These are phyloP conservation scores for Friedmanniomyces endolithicus DNA, from an alignment of 495 filamentous ascomycete species.

Conservation along the genomic window DNA sequence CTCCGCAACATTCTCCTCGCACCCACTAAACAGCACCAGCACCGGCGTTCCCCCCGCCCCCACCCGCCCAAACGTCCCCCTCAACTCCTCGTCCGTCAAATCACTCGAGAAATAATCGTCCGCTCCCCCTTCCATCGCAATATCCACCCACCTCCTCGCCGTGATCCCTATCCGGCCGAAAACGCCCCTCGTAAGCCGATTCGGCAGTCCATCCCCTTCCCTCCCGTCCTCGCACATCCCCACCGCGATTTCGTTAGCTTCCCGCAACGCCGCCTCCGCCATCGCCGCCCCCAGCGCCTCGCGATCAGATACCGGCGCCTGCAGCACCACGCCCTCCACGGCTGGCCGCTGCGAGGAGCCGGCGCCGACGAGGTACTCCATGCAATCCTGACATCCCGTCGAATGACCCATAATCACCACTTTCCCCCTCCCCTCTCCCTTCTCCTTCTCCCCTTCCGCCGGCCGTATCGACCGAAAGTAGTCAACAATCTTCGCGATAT, in stretches of 20 bases:
- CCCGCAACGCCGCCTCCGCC: constrained; percentile 35
- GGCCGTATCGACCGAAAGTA: constrained; percentile 44
- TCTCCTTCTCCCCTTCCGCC: too few relatives aligned
- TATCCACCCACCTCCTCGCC: constrained; percentile 54
- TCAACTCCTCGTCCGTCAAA: constrained; percentile 46
- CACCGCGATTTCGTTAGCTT: constrained; percentile 42
- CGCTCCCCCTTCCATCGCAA: constrained; percentile 51
- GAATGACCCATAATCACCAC: constrained; percentile 84
- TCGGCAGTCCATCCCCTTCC: constrained; percentile 46
- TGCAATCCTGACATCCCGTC: constrained; percentile 75
- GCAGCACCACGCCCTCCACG: constrained; percentile 65
- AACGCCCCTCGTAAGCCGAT: constrained; percentile 33
- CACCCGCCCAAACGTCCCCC: constrained; percentile 52
- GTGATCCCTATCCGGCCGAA: constrained; percentile 48
- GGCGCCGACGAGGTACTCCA: constrained; percentile 50
- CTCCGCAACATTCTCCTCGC: constrained; percentile 58
- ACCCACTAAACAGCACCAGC: constrained; percentile 54
- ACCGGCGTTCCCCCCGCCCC: constrained; percentile 41
- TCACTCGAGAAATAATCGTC: constrained; percentile 89
- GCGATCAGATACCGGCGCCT: constrained; percentile 69
- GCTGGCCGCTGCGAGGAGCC: constrained; percentile 16
- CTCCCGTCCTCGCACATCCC: constrained; percentile 40
- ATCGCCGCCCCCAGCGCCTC: constrained; percentile 43
- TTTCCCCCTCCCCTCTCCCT: too few relatives aligned
- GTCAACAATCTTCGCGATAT: constrained; percentile 58